Percentiles rank a stretch among this genome's conserved stretches.
phyloP scores from a whole-genome alignment of 148 eudicot genomes.

The Diospyros kaki region DNA sequence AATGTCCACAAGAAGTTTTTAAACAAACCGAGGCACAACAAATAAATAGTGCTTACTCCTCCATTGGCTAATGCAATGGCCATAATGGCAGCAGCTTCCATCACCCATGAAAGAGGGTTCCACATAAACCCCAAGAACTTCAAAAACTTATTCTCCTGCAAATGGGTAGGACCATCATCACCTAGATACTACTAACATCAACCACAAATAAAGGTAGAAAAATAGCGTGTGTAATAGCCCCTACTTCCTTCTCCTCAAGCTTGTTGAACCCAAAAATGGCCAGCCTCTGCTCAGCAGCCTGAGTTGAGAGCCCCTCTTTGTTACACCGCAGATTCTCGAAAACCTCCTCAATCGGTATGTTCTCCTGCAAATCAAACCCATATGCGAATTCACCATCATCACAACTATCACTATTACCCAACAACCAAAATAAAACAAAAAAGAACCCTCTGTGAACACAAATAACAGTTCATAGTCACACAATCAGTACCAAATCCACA shows the following conservation, averaged over 20 bases:
- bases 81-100: conserved; percentile 43
- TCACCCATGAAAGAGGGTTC: conserved; percentile 48
- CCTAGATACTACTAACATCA: neutral
- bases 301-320: conserved; percentile 54
- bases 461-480: neutral
- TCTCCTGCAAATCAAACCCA: conserved; percentile 43
- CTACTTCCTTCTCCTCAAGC: conserved; percentile 79
- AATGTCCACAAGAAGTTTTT: neutral
- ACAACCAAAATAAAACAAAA: too few species aligned
- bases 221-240: neutral
- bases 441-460: conserved; percentile 1
- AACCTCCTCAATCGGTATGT: conserved; percentile 74
- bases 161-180: neutral
- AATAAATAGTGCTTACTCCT: conserved; percentile 10
- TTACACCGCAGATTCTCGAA: conserved; percentile 74
- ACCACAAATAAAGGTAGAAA: conserved; percentile 4
- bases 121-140: conserved; percentile 47
- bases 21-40: neutral
- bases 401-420: neutral
- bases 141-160: conserved; percentile 34
- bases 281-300: conserved; percentile 64
- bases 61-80: conserved; percentile 31
- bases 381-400: neutral
- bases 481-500: conserved; percentile 77
- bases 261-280: conserved; percentile 69